Base-by-base conservation (phyloP, 1,139 yeast genomes). In the Nakaseomyces glabratus region DNA sequence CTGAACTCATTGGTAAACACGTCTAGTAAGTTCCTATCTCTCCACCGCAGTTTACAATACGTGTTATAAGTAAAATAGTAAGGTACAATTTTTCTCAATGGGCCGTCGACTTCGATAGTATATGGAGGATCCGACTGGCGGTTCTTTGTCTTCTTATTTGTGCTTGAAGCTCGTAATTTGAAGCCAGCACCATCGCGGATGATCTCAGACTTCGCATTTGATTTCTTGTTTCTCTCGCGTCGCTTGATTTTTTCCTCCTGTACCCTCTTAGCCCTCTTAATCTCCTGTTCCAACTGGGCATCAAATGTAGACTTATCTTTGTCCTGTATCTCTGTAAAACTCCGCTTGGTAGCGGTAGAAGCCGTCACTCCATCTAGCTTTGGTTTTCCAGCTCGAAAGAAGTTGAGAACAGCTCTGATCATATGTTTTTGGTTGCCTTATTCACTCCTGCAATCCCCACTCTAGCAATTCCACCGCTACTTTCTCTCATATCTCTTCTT, bases 41-140 rank as follows among this genome's bases (percentile, higher is more conserved):
- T 68, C 99, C 99, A 93, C 48, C 99, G 68, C 53, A 72, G 63
- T 56, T 93, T 93, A 59, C 96, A 88, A 53, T 80, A 84, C 0
- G 99, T 90, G 57, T 84, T 65, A 53, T 90, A 88, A 0, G 94
- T 86, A 62, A 75, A 90, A 52, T 70, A 82, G 54, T 90, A 93
- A 0, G 98, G 97, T 1, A 76, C 69, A 1, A 90, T 84, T 42
- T 81, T 65, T 29, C 97, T 64, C 35, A 84, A 62, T 1, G 71
- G 62, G 0, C 82, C 84, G 11, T 73, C 77, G 3, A 77, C 60
- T 2, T 34, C 39, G 3, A 57, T 52, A 5, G 52, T 54, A 14
- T 49, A 45, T 0, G 51, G 60, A 6, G 65, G 66, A 28, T 58
- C 60, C 15, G 46, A 47, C 33, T 52, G 56, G 33, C 48, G 51